These are phyloP conservation scores for Trichodelitschia bisporula DNA, from an alignment of 495 filamentous ascomycete species.

Conservation along the genomic window DNA sequence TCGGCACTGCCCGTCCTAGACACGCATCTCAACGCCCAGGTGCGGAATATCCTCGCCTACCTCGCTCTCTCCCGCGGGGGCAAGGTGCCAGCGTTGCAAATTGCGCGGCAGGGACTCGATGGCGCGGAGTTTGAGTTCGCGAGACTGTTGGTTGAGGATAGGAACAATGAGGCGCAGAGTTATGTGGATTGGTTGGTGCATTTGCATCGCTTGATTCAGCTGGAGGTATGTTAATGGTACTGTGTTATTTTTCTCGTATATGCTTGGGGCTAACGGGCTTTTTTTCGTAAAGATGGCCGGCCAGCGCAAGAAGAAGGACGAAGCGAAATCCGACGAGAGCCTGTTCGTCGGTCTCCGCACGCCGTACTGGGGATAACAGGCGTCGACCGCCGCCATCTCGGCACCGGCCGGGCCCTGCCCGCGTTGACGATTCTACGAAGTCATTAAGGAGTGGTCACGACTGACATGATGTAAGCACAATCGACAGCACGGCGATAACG, in stretches of 20 bases:
- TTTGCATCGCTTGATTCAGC: conserved; percentile 71
- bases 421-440: too few species aligned
- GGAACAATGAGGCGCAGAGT: conserved; percentile 90
- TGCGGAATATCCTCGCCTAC: conserved; percentile 79
- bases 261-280: not conserved
- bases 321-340: conserved; percentile 15
- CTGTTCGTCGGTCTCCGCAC: conserved; percentile 42
- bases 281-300: conserved; percentile 30
- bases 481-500: too few species aligned
- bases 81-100: conserved; percentile 70
- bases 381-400: too few species aligned
- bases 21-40: conserved; percentile 86
- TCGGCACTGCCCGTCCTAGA: conserved; percentile 50
- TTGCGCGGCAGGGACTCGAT: conserved; percentile 82
- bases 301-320: conserved; percentile 52
- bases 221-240: conserved; percentile 35
- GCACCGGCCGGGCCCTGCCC: too few species aligned
- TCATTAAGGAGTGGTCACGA: too few species aligned
- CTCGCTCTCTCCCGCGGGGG: conserved; percentile 55
- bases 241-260: not conserved
- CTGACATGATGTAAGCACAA: too few species aligned
- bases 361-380: conserved; percentile 38
- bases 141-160: conserved; percentile 67
- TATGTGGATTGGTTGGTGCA: conserved; percentile 99
- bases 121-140: conserved; percentile 96